These are phyloP conservation scores for Tilletia caries DNA, from an alignment of 1,284 basidiomycete species.

Conservation along the genomic window DNA sequence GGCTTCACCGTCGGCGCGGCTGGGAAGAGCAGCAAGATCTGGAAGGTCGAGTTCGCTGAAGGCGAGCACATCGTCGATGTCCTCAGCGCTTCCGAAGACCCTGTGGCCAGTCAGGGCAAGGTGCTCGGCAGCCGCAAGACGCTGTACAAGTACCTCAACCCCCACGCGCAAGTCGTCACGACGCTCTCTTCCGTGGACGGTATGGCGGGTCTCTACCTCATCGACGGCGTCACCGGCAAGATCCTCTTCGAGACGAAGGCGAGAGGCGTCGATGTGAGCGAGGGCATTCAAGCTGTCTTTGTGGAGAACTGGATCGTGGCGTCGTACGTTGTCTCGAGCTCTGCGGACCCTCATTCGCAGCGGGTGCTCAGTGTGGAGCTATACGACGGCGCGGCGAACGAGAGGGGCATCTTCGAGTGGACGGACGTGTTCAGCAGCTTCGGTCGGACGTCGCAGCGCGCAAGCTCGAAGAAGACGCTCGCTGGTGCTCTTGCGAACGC, in stretches of 20 bases:
- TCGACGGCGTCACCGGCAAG: constrained; percentile 75
- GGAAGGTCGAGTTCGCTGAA: constrained; percentile 33
- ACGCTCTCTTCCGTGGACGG: constrained; percentile 59
- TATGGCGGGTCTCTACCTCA: constrained; percentile 62
- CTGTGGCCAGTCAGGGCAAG: constrained; percentile 72
- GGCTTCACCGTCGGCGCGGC: constrained; percentile 27
- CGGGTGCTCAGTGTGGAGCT: constrained; percentile 70
- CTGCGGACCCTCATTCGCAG: constrained; percentile 54
- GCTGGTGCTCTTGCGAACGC: not conserved
- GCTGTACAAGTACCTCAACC: constrained; percentile 91
- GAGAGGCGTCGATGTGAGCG: constrained; percentile 46
- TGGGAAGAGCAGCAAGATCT: constrained; percentile 19
- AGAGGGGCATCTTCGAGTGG: constrained; percentile 23
- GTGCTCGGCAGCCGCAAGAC: constrained; percentile 82
- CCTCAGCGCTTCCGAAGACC: constrained; percentile 14
- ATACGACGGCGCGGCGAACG: constrained; percentile 66
- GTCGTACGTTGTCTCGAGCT: constrained; percentile 63
- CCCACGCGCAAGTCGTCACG: constrained; percentile 68
- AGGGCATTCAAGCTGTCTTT: constrained; percentile 64
- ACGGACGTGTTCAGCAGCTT: constrained; percentile 31
- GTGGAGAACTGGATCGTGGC: constrained; percentile 93
- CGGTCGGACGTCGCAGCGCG: constrained; percentile 17
- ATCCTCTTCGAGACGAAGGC: constrained; percentile 59
- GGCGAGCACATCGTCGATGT: constrained; percentile 29
- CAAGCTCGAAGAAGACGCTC: not conserved